phyloP scores from a whole-genome alignment of 2,329 filamentous ascomycete genomes.

The Basipetospora chlamydospora region DNA sequence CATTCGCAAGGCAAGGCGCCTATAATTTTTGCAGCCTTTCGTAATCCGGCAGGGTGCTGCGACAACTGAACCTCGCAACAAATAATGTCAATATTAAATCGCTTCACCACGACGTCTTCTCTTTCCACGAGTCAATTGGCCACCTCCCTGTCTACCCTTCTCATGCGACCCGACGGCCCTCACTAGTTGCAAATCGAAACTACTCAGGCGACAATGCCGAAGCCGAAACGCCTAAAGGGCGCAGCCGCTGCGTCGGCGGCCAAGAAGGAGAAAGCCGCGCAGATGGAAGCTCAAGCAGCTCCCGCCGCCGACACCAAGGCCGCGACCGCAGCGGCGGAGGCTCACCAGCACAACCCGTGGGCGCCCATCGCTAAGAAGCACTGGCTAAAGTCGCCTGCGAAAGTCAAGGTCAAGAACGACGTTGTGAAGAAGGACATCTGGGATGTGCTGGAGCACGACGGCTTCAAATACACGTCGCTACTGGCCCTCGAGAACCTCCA shows the following conservation, averaged over 20 bases:
- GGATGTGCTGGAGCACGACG: constrained; percentile 71
- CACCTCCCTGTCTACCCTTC: no score
- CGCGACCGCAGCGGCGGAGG: constrained; percentile 41
- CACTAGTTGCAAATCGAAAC: no score
- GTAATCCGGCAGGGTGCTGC: no score
- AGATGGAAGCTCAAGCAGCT: background rate
- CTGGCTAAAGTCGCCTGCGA: constrained; percentile 60
- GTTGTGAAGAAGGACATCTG: constrained; percentile 79
- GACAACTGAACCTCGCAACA: no score
- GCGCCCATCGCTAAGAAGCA: constrained; percentile 67
- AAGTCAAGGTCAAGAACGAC: constrained; percentile 65
- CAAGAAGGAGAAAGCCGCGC: constrained; percentile 10
- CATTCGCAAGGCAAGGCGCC: no score
- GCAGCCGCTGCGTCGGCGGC: constrained; percentile 27
- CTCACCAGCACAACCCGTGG: constrained; percentile 60
- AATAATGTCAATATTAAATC: no score
- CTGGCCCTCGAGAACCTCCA: constrained; percentile 81
- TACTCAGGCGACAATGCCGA: no score
- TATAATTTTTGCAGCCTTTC: no score
- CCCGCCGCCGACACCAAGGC: constrained; percentile 3
- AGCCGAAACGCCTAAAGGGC: constrained; percentile 43
- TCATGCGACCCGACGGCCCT: no score
- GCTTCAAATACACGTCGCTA: constrained; percentile 64
- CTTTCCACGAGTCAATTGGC: no score
- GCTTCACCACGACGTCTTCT: no score